These are phyloP conservation scores for Podaxis pistillaris DNA, from an alignment of 768 basidiomycete genomes.

Conservation along the genomic window DNA sequence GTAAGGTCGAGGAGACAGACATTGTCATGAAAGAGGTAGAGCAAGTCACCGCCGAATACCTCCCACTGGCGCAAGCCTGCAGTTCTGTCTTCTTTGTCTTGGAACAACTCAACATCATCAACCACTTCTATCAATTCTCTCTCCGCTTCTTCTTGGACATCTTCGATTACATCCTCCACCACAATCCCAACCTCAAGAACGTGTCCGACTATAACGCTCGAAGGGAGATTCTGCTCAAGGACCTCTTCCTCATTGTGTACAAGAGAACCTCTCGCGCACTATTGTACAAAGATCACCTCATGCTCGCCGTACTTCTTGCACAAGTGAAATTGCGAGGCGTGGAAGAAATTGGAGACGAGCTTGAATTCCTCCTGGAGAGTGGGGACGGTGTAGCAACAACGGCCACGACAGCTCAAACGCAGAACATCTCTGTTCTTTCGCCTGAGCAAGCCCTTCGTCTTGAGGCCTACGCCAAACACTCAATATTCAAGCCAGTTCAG, in stretches of 20 bases:
- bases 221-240: constrained; percentile 77
- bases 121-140: constrained; percentile 99
- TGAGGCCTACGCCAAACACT: constrained; percentile 66
- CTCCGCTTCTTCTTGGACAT: constrained; percentile 97
- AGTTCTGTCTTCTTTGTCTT: constrained; percentile 96
- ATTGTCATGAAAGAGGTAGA: constrained; percentile 95
- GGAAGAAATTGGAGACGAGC: constrained; percentile 79
- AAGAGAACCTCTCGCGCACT: constrained; percentile 87
- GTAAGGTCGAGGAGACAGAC: constrained; percentile 96
- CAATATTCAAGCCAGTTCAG: constrained; percentile 76
- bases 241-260: constrained; percentile 88
- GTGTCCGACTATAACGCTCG: constrained; percentile 72
- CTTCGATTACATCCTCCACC: constrained; percentile 91
- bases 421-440: constrained; percentile 50
- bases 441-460: constrained; percentile 70
- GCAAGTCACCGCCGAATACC: constrained; percentile 90
- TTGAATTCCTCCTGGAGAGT: constrained; percentile 91
- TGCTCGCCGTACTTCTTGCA: constrained; percentile 86
- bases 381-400: constrained; percentile 58
- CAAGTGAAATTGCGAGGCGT: constrained; percentile 83
- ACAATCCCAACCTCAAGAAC: constrained; percentile 85
- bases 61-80: constrained; percentile 93
- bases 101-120: constrained; percentile 90
- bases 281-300: constrained; percentile 85
- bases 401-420: constrained; percentile 32